phyloP scores from a whole-genome alignment of 129 eudicot species.

The Flaveria linearis region DNA sequence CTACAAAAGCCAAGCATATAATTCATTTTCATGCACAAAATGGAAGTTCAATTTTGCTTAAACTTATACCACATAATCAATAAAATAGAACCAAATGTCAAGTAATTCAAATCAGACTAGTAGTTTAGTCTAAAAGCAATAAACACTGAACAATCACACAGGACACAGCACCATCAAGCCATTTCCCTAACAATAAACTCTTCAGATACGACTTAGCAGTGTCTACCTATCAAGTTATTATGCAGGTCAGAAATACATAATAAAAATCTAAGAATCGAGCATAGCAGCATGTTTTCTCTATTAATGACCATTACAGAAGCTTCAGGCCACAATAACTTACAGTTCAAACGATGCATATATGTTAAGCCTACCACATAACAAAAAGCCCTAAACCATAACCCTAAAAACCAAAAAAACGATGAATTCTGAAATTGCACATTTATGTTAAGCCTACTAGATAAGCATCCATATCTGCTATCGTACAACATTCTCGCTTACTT shows the following conservation, averaged over 20 bases:
- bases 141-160: not conserved
- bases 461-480: not conserved
- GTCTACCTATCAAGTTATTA: not conserved
- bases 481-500: not conserved
- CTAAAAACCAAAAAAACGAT: not conserved
- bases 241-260: not conserved
- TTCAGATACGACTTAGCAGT: not conserved
- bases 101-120: not conserved
- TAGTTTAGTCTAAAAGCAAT: not conserved
- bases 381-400: not conserved
- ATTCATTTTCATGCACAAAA: constrained; percentile 6
- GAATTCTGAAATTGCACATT: not conserved
- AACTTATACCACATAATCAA: not conserved
- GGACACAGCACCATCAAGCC: not conserved
- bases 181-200: not conserved
- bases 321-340: not conserved
- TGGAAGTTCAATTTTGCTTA: not conserved
- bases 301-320: not conserved
- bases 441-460: not conserved
- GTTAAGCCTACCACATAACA: not conserved
- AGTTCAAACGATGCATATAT: not conserved
- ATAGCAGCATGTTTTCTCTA: not conserved
- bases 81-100: not conserved
- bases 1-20: not conserved
- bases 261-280: not conserved